A percentile compares a stretch with the other conserved stretches of the same genome.
Conservation (phyloP, 345 rosid genomes). For the Aegle marmelos region DNA sequence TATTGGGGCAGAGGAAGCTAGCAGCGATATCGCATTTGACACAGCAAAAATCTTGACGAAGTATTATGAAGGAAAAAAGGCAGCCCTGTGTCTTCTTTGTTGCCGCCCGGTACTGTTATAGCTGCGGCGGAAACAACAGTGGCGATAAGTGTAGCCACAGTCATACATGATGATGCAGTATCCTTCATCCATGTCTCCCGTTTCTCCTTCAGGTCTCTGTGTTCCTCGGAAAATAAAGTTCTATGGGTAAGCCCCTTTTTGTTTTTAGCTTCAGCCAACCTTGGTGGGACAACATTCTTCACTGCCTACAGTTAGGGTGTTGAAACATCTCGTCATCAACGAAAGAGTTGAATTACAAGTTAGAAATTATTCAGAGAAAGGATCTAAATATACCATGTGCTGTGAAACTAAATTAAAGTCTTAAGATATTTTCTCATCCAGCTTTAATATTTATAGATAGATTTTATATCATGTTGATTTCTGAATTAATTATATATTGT, state of each 20-base stretch:
- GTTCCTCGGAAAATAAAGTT: neutral
- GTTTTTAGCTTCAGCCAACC: neutral
- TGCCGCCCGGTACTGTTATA: conserved; percentile 13
- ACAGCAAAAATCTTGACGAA: conserved; percentile 1
- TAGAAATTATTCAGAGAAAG: too few relatives aligned
- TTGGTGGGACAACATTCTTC: neutral
- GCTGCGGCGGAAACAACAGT: conserved; percentile 8
- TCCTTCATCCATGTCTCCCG: conserved; percentile 3
- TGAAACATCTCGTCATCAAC: too few relatives aligned
- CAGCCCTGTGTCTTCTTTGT: neutral
- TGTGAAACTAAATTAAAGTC: too few relatives aligned
- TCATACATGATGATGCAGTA: neutral
- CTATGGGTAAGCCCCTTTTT: neutral
- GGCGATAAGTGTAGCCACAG: conserved; percentile 10
- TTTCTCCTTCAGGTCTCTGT: neutral
- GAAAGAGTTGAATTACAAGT: too few relatives aligned
- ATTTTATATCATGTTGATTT: too few relatives aligned
- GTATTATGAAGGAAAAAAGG: neutral
- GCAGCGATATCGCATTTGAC: neutral
- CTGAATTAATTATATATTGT: too few relatives aligned
- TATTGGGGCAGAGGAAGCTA: neutral
- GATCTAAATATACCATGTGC: too few relatives aligned
- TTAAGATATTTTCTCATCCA: too few relatives aligned
- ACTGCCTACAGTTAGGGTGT: neutral
- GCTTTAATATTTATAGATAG: too few relatives aligned